A percentile compares a stretch with the other conserved stretches of the same genome.
Conservation (phyloP, 805 yeast genomes). For the Saccharomycopsis sp. region DNA sequence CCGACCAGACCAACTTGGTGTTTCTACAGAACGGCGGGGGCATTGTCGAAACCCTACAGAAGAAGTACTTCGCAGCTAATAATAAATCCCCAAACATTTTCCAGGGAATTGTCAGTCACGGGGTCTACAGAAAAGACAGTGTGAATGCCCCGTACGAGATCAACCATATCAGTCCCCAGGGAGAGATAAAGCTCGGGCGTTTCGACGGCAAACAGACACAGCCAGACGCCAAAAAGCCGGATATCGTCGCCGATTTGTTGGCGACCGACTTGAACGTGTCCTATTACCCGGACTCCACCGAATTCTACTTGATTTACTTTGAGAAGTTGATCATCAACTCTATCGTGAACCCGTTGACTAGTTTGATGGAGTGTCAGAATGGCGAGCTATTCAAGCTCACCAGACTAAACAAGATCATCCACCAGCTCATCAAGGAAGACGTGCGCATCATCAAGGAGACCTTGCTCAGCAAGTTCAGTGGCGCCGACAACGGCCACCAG, state of each 20-base stretch:
- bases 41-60: slow-evolving; percentile 45
- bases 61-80: slow-evolving; percentile 11
- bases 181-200: slow-evolving; percentile 52
- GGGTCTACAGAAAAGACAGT: slow-evolving; percentile 48
- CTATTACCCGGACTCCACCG: slow-evolving; percentile 36
- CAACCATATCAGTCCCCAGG: slow-evolving; percentile 62
- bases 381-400: slow-evolving; percentile 53
- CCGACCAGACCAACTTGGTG: slow-evolving; percentile 50
- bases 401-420: slow-evolving; percentile 31
- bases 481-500: slow-evolving; percentile 23
- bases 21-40: slow-evolving; percentile 91
- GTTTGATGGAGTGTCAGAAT: slow-evolving; percentile 69
- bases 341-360: slow-evolving; percentile 79
- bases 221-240: slow-evolving; percentile 20
- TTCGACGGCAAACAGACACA: slow-evolving; percentile 28
- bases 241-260: slow-evolving; percentile 28
- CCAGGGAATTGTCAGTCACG: slow-evolving; percentile 81
- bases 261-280: slow-evolving; percentile 27
- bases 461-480: slow-evolving; percentile 31
- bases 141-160: slow-evolving; percentile 35
- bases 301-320: slow-evolving; percentile 52
- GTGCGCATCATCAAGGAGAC: slow-evolving; percentile 35
- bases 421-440: slow-evolving; percentile 39
- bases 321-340: slow-evolving; percentile 75
- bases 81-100: slow-evolving; percentile 55